These are phyloP conservation scores for Pestalotiopsis sp. DNA, from an alignment of 2,329 filamentous ascomycete genomes.

Conservation along the genomic window DNA sequence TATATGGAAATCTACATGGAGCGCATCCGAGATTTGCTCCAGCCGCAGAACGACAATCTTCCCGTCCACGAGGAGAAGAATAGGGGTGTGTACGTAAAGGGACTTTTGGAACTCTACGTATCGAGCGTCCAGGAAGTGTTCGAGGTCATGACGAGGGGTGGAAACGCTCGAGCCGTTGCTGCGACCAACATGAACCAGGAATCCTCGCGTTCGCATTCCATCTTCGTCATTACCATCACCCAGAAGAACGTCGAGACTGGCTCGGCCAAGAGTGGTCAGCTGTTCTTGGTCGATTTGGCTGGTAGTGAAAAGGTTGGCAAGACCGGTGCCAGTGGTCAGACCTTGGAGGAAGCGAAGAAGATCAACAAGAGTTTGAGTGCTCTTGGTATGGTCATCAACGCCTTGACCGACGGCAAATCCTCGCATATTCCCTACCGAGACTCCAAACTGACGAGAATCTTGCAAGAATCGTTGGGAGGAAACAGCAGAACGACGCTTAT, in stretches of 20 bases:
- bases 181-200: constrained; percentile 99
- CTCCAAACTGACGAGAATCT: constrained; percentile 93
- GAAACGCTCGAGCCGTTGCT: constrained; percentile 85
- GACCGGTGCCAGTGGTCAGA: constrained; percentile 96
- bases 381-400: constrained; percentile 98
- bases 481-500: constrained; percentile 98
- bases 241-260: constrained; percentile 98
- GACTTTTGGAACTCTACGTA: constrained; percentile 91
- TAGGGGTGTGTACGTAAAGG: constrained; percentile 94
- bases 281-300: constrained; percentile 96
- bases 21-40: constrained; percentile 89
- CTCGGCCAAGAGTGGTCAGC: constrained; percentile 91
- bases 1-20: constrained; percentile 99
- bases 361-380: constrained; percentile 99
- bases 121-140: constrained; percentile 95
- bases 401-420: constrained; percentile 94
- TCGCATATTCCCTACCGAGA: constrained; percentile 96
- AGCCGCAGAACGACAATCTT: constrained; percentile 92
- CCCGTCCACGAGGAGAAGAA: constrained; percentile 98
- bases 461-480: constrained; percentile 96
- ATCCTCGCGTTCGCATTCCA: constrained; percentile 96
- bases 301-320: constrained; percentile 99
- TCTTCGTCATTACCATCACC: constrained; percentile 94
- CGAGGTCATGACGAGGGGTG: constrained; percentile 93
- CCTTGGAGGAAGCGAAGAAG: constrained; percentile 97